Evolutionary conservation across 2,329 filamentous ascomycete genomes (phyloP).

Genomic region (Xylariaceae sp.): DNA sequence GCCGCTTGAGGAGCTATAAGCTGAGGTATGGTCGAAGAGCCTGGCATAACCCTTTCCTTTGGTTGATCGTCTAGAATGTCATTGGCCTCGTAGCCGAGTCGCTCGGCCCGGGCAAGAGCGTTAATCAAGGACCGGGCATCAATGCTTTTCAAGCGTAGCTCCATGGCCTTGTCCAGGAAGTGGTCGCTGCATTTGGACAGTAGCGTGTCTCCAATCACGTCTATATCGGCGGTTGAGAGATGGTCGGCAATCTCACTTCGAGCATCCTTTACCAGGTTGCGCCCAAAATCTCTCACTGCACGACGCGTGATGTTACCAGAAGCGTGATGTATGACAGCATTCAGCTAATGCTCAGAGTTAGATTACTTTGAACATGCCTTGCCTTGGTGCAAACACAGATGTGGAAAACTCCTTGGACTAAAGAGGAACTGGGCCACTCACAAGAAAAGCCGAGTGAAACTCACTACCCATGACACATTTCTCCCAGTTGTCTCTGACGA

Average conservation of each 20-base stretch:
- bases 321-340: constrained; percentile 46
- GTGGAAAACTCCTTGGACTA: no score
- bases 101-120: constrained; percentile 52
- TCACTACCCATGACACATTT: constrained; percentile 48
- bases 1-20: background rate
- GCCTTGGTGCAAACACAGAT: background rate
- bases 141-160: constrained; percentile 49
- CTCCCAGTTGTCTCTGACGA: constrained; percentile 48
- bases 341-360: constrained; percentile 37
- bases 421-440: constrained; percentile 32
- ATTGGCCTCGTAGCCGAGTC: constrained; percentile 51
- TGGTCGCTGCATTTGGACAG: constrained; percentile 43
- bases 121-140: constrained; percentile 53
- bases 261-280: constrained; percentile 38
- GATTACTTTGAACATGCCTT: background rate
- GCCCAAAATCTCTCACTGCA: constrained; percentile 44
- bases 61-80: constrained; percentile 45
- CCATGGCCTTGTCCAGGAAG: constrained; percentile 52
- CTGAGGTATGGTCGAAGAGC: constrained; percentile 14
- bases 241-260: constrained; percentile 41
- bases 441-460: constrained; percentile 50
- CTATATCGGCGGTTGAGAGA: constrained; percentile 39
- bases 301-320: constrained; percentile 33
- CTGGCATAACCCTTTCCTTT: constrained; percentile 36
- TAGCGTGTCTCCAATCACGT: constrained; percentile 41